Evolutionary conservation across 768 basidiomycete genomes (phyloP).

Genomic region (Rhizopogon vinicolor): DNA sequence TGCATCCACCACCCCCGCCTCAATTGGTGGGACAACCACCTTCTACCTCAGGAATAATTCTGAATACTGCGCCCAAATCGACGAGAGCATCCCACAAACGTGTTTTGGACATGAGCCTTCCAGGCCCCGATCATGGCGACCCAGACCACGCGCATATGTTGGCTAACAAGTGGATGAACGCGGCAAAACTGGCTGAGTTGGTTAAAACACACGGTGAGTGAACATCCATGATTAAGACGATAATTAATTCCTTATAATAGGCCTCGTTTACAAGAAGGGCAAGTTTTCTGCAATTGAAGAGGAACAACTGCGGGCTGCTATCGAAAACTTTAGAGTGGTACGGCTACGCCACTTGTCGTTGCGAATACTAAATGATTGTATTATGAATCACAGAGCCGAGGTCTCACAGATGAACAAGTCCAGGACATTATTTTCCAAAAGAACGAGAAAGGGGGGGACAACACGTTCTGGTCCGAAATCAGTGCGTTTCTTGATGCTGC

Average conservation of each 20-base stretch:
- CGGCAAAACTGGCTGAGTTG: slow-evolving; percentile 63
- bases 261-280: slow-evolving; percentile 83
- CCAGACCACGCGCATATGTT: slow-evolving; percentile 63
- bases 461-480: slow-evolving; percentile 76
- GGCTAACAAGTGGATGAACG: slow-evolving; percentile 75
- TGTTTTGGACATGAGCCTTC: slow-evolving; percentile 39
- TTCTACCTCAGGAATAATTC: slow-evolving; percentile 37
- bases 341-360: slow-evolving; percentile 17
- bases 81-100: slow-evolving; percentile 32
- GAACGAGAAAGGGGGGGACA: slow-evolving; percentile 53
- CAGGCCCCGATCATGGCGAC: slow-evolving; percentile 37
- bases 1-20: slow-evolving; percentile 24
- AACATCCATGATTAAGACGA: neutral
- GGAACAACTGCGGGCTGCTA: slow-evolving; percentile 56
- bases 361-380: slow-evolving; percentile 2
- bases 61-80: slow-evolving; percentile 35
- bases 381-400: slow-evolving; percentile 36
- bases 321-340: slow-evolving; percentile 59
- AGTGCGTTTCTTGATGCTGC: slow-evolving; percentile 40
- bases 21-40: slow-evolving; percentile 38
- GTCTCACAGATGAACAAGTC: slow-evolving; percentile 52
- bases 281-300: slow-evolving; percentile 82
- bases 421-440: slow-evolving; percentile 65
- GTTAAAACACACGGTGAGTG: slow-evolving; percentile 60
- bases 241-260: slow-evolving; percentile 30